phyloP scores from a whole-genome alignment of 768 basidiomycete species.

The Mycena rebaudengoi region DNA sequence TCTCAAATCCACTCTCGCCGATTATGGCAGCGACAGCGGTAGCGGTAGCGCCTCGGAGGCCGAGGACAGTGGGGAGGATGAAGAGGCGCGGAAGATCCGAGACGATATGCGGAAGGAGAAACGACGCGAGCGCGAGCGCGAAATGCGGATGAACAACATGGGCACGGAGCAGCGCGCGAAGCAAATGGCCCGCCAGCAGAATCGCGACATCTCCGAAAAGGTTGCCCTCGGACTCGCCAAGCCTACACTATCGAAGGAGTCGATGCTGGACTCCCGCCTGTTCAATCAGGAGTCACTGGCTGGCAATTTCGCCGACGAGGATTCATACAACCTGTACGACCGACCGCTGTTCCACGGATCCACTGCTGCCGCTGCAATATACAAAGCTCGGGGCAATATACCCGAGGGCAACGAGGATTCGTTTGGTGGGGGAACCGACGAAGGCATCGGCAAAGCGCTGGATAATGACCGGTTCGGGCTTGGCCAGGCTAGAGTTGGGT shows the following conservation, averaged over 20 bases:
- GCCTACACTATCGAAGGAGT: conserved; percentile 94
- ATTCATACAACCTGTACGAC: conserved; percentile 95
- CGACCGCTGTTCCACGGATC: conserved; percentile 96
- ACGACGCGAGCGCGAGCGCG: conserved; percentile 91
- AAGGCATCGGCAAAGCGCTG: conserved; percentile 90
- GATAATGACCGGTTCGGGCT: conserved; percentile 94
- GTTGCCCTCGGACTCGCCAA: conserved; percentile 97
- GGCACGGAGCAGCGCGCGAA: conserved; percentile 96
- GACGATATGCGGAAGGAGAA: conserved; percentile 94
- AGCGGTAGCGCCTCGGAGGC: conserved; percentile 65
- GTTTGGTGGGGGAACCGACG: conserved; percentile 94
- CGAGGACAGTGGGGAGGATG: conserved; percentile 74
- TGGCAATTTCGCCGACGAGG: conserved; percentile 87
- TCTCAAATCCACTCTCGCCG: conserved; percentile 80
- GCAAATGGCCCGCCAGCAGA: conserved; percentile 94
- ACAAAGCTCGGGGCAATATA: conserved; percentile 93
- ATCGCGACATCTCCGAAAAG: conserved; percentile 99
- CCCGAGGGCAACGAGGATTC: conserved; percentile 87
- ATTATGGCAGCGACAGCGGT: conserved; percentile 84
- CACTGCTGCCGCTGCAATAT: conserved; percentile 98
- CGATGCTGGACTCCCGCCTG: conserved; percentile 95
- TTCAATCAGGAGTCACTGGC: conserved; percentile 96
- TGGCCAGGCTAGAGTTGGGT: conserved; percentile 84
- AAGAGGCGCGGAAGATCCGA: conserved; percentile 85
- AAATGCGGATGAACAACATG: conserved; percentile 99